Percentiles rank a stretch among this genome's conserved stretches.
phyloP scores from a whole-genome alignment of 1,139 yeast species.

The Geotrichum fermentans region DNA sequence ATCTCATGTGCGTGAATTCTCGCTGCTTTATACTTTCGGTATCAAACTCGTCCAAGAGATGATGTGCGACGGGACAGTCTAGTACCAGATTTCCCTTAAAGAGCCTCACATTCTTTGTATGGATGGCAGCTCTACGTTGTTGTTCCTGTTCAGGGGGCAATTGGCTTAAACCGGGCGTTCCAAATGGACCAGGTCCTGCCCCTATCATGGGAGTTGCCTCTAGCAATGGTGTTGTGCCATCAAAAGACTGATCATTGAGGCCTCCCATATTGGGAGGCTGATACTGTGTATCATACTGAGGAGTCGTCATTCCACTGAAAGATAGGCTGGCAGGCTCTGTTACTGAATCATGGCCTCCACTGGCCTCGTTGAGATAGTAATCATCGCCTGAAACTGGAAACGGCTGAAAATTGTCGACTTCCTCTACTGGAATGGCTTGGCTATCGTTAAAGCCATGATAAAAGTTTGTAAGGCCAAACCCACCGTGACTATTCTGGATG shows the following conservation, averaged over 20 bases:
- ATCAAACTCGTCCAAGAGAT: constrained; percentile 43
- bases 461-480: not conserved
- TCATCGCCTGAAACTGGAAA: constrained; percentile 39
- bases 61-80: constrained; percentile 61
- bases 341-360: constrained; percentile 28
- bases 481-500: not conserved
- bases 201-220: constrained; percentile 11
- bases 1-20: constrained; percentile 73
- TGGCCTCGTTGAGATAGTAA: constrained; percentile 38
- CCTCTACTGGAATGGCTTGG: not conserved
- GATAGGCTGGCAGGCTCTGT: constrained; percentile 23
- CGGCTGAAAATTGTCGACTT: constrained; percentile 13
- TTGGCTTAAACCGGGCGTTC: constrained; percentile 19
- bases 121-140: constrained; percentile 36
- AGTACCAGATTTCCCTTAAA: constrained; percentile 70
- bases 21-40: constrained; percentile 46
- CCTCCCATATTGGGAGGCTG: constrained; percentile 22
- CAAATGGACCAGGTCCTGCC: constrained; percentile 22
- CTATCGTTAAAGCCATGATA: constrained; percentile 5
- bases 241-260: not conserved
- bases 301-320: constrained; percentile 11
- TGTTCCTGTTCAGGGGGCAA: constrained; percentile 31
- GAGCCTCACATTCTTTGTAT: constrained; percentile 50
- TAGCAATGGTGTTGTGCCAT: not conserved
- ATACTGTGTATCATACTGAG: constrained; percentile 30